phyloP scores from a whole-genome alignment of 2,329 filamentous ascomycete genomes.

The Alternaria atra region DNA sequence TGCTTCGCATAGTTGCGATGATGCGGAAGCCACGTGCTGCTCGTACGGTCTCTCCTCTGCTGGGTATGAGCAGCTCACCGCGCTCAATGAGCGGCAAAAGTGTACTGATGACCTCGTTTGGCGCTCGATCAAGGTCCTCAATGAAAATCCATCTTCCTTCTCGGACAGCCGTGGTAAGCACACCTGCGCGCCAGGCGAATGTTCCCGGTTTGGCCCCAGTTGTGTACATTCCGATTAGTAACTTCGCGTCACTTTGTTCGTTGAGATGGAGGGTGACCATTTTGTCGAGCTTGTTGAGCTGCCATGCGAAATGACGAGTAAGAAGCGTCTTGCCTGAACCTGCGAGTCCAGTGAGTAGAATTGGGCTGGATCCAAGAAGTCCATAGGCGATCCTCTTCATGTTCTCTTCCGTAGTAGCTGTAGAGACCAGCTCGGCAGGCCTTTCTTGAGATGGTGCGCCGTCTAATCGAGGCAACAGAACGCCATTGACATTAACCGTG shows the following conservation, averaged over 20 bases:
- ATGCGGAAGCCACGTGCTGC: conserved; percentile 88
- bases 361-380: conserved; percentile 73
- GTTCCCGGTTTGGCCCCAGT: conserved; percentile 87
- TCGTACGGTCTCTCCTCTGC: conserved; percentile 82
- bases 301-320: conserved; percentile 80
- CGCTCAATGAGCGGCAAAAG: conserved; percentile 91
- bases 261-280: conserved; percentile 97
- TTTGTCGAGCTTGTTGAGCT: conserved; percentile 78
- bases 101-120: conserved; percentile 92
- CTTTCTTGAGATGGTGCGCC: conserved; percentile 38
- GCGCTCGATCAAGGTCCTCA: conserved; percentile 93
- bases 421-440: conserved; percentile 62
- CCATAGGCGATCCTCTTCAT: conserved; percentile 73
- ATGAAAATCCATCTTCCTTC: conserved; percentile 98
- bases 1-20: conserved; percentile 87
- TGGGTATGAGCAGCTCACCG: conserved; percentile 89
- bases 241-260: conserved; percentile 97
- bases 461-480: conserved; percentile 51
- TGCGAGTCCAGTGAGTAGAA: conserved; percentile 82
- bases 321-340: conserved; percentile 92
- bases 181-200: conserved; percentile 91
- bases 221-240: conserved; percentile 92
- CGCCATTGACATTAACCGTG: conserved; percentile 47
- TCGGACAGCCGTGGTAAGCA: conserved; percentile 89
- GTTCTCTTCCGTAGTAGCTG: conserved; percentile 76